phyloP scores from a whole-genome alignment of 2,329 filamentous ascomycete genomes.

The Chaetoscypha palmicola region DNA sequence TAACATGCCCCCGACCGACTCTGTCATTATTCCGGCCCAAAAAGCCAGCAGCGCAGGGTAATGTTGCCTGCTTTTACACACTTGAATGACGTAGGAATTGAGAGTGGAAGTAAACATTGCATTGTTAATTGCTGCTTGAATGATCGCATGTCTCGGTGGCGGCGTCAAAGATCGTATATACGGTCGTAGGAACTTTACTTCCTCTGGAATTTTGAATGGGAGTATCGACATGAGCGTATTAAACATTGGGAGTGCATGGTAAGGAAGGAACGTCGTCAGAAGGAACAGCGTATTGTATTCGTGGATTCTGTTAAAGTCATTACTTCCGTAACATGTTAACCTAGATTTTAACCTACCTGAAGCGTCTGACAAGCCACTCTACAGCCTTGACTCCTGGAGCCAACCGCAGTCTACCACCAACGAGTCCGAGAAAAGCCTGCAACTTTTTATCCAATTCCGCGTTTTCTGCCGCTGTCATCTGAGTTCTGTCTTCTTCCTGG shows the following conservation, averaged over 20 bases:
- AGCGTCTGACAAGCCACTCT: constrained; percentile 90
- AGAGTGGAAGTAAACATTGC: constrained; percentile 67
- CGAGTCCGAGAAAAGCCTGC: constrained; percentile 75
- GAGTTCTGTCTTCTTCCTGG: constrained; percentile 76
- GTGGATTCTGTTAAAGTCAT: constrained; percentile 58
- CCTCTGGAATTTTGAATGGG: constrained; percentile 63
- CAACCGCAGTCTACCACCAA: constrained; percentile 68
- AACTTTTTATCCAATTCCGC: constrained; percentile 69
- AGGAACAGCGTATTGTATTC: constrained; percentile 78
- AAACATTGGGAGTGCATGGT: constrained; percentile 81
- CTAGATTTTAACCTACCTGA: constrained; percentile 52
- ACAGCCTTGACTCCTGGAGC: constrained; percentile 85
- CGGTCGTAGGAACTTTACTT: constrained; percentile 78
- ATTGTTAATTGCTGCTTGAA: constrained; percentile 77
- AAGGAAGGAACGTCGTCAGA: constrained; percentile 83
- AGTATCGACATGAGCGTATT: constrained; percentile 81
- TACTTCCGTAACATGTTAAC: constrained; percentile 1
- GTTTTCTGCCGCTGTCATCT: constrained; percentile 79
- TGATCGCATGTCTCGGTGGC: constrained; percentile 72
- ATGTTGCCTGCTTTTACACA: constrained; percentile 64
- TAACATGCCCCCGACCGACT: constrained; percentile 76
- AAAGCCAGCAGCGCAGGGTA: constrained; percentile 77
- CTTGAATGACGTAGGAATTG: constrained; percentile 71
- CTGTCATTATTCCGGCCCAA: constrained; percentile 83
- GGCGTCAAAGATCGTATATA: constrained; percentile 73